Evolutionary conservation across 2,329 filamentous ascomycete genomes (phyloP).

Genomic region (Aspergillus sp.): DNA sequence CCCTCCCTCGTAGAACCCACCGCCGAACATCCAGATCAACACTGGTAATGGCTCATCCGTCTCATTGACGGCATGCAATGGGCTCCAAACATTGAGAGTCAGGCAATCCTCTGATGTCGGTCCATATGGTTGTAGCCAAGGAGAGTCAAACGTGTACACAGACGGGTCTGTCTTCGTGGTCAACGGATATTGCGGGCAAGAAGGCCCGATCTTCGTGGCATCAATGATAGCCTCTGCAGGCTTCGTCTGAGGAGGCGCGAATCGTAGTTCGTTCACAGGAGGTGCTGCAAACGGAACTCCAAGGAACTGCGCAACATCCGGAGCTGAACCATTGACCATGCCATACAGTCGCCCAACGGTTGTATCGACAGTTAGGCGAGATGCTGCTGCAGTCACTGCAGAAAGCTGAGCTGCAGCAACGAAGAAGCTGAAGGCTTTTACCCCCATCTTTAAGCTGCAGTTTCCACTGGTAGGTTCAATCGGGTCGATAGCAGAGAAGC

Average conservation of each 20-base stretch:
- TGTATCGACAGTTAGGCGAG: neutral
- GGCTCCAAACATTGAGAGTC: slow-evolving; percentile 1
- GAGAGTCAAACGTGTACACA: slow-evolving; percentile 1
- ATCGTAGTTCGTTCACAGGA: neutral
- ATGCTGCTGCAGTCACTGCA: neutral
- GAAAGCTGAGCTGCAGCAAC: neutral
- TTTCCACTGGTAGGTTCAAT: neutral
- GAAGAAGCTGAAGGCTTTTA: neutral
- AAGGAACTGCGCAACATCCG: slow-evolving; percentile 1
- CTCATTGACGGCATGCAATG: neutral
- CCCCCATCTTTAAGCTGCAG: neutral
- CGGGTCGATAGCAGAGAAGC: neutral
- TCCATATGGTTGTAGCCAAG: slow-evolving; percentile 5
- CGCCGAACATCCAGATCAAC: neutral
- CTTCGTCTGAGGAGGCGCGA: neutral
- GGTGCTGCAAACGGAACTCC: slow-evolving; percentile 1
- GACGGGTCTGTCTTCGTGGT: neutral
- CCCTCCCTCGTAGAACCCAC: neutral
- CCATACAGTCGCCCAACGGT: neutral
- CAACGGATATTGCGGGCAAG: slow-evolving; percentile 1
- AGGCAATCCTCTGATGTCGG: neutral
- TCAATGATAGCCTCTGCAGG: neutral
- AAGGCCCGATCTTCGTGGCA: neutral
- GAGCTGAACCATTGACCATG: slow-evolving; percentile 4
- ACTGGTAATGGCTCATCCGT: neutral